Conservation (phyloP, 1,139 yeast species). For the Saccharomyces hybrid region DNA sequence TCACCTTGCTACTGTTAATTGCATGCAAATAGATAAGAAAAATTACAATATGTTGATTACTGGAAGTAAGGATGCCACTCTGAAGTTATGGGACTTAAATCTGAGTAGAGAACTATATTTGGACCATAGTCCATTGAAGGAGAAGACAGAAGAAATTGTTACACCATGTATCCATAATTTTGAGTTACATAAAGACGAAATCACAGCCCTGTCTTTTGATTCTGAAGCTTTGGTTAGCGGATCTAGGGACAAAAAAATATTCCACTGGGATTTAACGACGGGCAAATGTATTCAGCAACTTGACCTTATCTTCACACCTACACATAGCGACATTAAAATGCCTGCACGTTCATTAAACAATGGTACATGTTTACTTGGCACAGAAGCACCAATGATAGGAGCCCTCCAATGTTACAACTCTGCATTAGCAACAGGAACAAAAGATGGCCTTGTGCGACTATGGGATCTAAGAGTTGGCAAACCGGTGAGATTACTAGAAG, state of each 20-base stretch:
- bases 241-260: constrained; percentile 75
- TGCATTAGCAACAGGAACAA: constrained; percentile 69
- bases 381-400: constrained; percentile 18
- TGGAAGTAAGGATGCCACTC: constrained; percentile 55
- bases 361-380: neutral
- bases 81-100: constrained; percentile 51
- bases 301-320: constrained; percentile 21
- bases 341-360: neutral
- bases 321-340: constrained; percentile 2
- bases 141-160: neutral
- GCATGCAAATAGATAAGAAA: constrained; percentile 47
- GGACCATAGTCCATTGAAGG: constrained; percentile 19
- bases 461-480: constrained; percentile 73
- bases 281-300: constrained; percentile 44
- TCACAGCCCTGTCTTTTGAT: constrained; percentile 52
- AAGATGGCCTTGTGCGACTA: constrained; percentile 64
- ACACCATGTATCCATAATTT: constrained; percentile 39
- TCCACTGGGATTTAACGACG: constrained; percentile 79
- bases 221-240: constrained; percentile 70
- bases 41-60: constrained; percentile 41
- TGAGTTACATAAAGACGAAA: constrained; percentile 56
- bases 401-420: constrained; percentile 50
- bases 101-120: constrained; percentile 22
- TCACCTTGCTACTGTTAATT: constrained; percentile 47
- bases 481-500: constrained; percentile 55